These are phyloP conservation scores for Pestalotiopsis sp. DNA, from an alignment of 2,329 filamentous ascomycete species.

Conservation along the genomic window DNA sequence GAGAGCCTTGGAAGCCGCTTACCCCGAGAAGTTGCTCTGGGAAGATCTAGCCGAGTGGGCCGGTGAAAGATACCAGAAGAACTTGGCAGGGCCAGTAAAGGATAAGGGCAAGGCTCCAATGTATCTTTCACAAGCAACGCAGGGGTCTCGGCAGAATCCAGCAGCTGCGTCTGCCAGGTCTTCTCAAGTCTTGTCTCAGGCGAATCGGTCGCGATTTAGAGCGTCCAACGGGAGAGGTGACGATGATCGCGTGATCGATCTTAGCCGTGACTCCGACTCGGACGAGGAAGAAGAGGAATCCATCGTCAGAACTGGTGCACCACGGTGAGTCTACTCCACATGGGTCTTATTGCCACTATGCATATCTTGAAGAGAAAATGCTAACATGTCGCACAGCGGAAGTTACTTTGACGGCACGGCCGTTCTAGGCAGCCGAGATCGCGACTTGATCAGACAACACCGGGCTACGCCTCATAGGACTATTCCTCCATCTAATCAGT, in stretches of 20 bases:
- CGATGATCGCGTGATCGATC: background rate
- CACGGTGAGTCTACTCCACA: conserved; percentile 19
- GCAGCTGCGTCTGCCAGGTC: background rate
- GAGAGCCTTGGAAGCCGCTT: background rate
- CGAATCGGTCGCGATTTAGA: background rate
- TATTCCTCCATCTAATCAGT: conserved; percentile 16
- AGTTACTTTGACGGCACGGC: conserved; percentile 25
- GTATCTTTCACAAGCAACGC: background rate
- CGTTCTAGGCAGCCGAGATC: conserved; percentile 23
- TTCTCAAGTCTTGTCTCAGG: background rate
- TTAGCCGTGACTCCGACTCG: conserved; percentile 19
- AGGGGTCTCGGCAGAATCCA: background rate
- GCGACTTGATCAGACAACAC: conserved; percentile 17
- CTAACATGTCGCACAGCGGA: conserved; percentile 24
- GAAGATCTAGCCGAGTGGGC: conserved; percentile 7
- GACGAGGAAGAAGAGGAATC: conserved; percentile 22
- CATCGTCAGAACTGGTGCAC: conserved; percentile 22
- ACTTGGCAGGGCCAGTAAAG: background rate
- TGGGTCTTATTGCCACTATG: background rate
- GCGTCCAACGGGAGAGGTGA: background rate
- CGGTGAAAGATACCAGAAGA: background rate
- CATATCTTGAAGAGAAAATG: background rate
- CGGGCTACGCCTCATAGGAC: background rate
- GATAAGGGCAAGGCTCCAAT: conserved; percentile 5
- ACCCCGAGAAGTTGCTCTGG: conserved; percentile 1